Evolutionary conservation across 352 stramenopile genomes (phyloP).

Genomic region (Phytophthora pistaciae): DNA sequence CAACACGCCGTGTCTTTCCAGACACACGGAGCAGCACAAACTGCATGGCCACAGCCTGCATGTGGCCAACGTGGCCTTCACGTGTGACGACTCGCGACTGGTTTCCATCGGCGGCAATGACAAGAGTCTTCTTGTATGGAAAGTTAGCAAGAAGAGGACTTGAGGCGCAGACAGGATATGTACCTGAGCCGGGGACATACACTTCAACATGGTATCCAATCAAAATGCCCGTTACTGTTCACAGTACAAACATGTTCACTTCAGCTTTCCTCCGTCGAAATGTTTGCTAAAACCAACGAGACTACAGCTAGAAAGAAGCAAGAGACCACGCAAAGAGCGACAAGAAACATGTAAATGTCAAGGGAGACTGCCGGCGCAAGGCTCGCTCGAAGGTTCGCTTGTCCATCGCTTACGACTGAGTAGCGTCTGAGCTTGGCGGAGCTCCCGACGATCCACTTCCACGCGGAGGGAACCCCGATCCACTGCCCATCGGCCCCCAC

Average conservation of each 20-base stretch:
- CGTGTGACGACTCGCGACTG: constrained; percentile 70
- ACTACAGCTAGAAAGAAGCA: neutral
- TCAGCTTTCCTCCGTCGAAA: neutral
- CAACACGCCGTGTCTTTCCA: constrained; percentile 75
- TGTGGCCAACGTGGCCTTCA: constrained; percentile 74
- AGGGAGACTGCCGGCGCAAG: constrained; percentile 2
- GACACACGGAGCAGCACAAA: constrained; percentile 60
- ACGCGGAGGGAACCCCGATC: constrained; percentile 16
- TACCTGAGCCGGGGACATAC: neutral
- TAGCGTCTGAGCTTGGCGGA: constrained; percentile 10
- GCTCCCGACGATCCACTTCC: constrained; percentile 16
- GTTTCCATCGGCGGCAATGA: constrained; percentile 79
- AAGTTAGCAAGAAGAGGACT: constrained; percentile 18
- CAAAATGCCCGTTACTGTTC: neutral
- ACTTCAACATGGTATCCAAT: constrained; percentile 24
- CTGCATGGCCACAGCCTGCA: constrained; percentile 70
- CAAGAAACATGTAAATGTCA: neutral
- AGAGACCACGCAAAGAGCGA: neutral
- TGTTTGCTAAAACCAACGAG: neutral
- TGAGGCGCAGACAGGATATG: neutral
- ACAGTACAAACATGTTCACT: neutral
- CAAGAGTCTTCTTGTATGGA: constrained; percentile 83
- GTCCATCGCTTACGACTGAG: constrained; percentile 13
- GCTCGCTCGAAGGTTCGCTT: neutral
- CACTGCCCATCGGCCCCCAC: constrained; percentile 7